A percentile compares a stretch with the other conserved stretches of the same genome.
Evolutionary conservation across 2,329 filamentous ascomycete genomes (phyloP).

Genomic region (Pseudogymnoascus sp.): DNA sequence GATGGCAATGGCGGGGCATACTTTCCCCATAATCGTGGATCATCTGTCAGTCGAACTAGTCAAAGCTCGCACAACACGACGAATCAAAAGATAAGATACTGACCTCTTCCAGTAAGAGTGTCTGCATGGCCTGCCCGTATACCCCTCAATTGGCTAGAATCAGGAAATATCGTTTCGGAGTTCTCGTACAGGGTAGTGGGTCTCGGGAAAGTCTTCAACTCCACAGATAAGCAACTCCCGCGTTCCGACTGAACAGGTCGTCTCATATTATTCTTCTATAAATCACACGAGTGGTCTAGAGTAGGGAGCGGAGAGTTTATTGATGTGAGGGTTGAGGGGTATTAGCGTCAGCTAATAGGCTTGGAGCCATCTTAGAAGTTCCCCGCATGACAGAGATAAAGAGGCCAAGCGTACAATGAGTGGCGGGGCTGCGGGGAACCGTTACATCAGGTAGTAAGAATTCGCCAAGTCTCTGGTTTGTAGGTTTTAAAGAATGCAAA

Average conservation of each 20-base stretch:
- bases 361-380: too few relatives aligned
- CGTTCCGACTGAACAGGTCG: neutral
- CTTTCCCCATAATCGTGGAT: neutral
- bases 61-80: neutral
- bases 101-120: neutral
- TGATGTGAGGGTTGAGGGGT: too few relatives aligned
- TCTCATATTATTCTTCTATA: too few relatives aligned
- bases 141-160: neutral
- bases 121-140: neutral
- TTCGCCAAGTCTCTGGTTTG: neutral
- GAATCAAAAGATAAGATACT: neutral
- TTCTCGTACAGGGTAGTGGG: neutral
- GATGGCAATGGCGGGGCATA: neutral
- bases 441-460: too few relatives aligned
- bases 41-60: neutral
- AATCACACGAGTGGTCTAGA: too few relatives aligned
- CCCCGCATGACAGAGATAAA: too few relatives aligned
- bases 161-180: neutral
- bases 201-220: neutral
- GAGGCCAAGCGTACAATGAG: too few relatives aligned
- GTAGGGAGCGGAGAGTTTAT: too few relatives aligned
- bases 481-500: neutral
- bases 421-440: too few relatives aligned
- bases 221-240: neutral
- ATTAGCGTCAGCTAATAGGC: too few relatives aligned